phyloP scores from a whole-genome alignment of 805 yeast genomes.

The Hanseniaspora clermontiae region DNA sequence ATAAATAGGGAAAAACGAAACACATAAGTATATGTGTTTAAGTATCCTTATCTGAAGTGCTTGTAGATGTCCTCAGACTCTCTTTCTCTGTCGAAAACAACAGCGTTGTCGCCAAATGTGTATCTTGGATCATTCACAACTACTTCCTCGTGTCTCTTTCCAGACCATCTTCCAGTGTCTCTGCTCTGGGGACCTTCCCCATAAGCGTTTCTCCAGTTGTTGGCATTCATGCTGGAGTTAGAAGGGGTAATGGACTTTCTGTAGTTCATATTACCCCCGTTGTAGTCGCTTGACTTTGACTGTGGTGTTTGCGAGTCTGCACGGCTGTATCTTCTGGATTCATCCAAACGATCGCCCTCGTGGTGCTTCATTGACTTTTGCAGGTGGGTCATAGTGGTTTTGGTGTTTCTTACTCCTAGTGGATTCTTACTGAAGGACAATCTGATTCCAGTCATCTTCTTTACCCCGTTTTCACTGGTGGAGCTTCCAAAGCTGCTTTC shows the following conservation, averaged over 20 bases:
- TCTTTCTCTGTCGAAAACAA: background rate
- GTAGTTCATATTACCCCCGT: too few relatives aligned
- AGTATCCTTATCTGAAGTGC: background rate
- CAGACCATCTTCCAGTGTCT: background rate
- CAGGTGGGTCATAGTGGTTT: slow-evolving; percentile 29
- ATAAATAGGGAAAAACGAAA: too few relatives aligned
- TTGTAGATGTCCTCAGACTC: background rate
- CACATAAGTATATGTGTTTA: background rate
- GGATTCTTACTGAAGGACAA: slow-evolving; percentile 93
- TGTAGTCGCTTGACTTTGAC: background rate
- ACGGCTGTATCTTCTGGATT: slow-evolving; percentile 3
- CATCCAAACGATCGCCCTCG: background rate
- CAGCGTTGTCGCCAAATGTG: background rate
- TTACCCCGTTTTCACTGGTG: slow-evolving; percentile 19
- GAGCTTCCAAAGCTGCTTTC: slow-evolving; percentile 27
- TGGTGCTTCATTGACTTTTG: background rate
- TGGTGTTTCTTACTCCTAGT: slow-evolving; percentile 80
- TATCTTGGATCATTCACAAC: background rate
- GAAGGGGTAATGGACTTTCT: background rate
- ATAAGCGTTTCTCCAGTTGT: background rate
- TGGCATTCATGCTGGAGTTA: background rate
- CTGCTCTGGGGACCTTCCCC: background rate
- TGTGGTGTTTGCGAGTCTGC: background rate
- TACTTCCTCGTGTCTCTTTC: background rate
- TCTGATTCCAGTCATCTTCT: slow-evolving; percentile 79